phyloP scores from a whole-genome alignment of 2,329 filamentous ascomycete species.

The Alternaria conjuncta region DNA sequence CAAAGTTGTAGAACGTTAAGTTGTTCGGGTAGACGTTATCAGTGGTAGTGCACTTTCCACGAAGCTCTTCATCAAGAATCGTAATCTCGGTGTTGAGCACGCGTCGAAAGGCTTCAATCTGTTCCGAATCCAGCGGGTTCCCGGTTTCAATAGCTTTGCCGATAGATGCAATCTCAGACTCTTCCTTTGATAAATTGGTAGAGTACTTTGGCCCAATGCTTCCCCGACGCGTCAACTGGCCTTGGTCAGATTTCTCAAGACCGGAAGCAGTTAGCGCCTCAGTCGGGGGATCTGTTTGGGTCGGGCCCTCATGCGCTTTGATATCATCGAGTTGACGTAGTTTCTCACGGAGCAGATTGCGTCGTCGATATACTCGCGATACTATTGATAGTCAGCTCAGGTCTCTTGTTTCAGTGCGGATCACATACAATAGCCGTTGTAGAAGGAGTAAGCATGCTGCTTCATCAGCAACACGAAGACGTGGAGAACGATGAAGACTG shows the following conservation, averaged over 20 bases:
- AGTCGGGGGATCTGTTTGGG: constrained; percentile 27
- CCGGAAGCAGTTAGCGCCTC: constrained; percentile 19
- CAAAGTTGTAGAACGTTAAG: constrained; percentile 68
- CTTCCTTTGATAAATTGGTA: constrained; percentile 55
- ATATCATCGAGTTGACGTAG: constrained; percentile 65
- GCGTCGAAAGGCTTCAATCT: constrained; percentile 68
- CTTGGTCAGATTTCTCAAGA: constrained; percentile 12
- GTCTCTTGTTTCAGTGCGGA: neutral
- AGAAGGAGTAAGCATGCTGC: constrained; percentile 80
- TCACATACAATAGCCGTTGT: constrained; percentile 70
- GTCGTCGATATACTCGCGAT: constrained; percentile 59
- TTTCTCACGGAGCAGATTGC: constrained; percentile 53
- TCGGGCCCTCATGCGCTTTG: constrained; percentile 52
- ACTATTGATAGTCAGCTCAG: constrained; percentile 5
- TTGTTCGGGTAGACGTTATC: constrained; percentile 70
- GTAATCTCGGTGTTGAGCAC: constrained; percentile 72
- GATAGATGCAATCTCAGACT: constrained; percentile 66
- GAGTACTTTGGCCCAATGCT: constrained; percentile 48
- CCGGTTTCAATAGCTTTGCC: constrained; percentile 67
- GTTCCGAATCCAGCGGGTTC: constrained; percentile 65
- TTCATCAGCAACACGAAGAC: constrained; percentile 82
- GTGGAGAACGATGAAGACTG: constrained; percentile 77
- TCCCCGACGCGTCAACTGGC: constrained; percentile 32
- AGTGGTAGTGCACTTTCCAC: constrained; percentile 63
- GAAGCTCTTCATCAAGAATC: constrained; percentile 68